A percentile compares a stretch with the other conserved stretches of the same genome.
Evolutionary conservation across 305 asterid species (phyloP).

Genomic region (Solanum hybrid): DNA sequence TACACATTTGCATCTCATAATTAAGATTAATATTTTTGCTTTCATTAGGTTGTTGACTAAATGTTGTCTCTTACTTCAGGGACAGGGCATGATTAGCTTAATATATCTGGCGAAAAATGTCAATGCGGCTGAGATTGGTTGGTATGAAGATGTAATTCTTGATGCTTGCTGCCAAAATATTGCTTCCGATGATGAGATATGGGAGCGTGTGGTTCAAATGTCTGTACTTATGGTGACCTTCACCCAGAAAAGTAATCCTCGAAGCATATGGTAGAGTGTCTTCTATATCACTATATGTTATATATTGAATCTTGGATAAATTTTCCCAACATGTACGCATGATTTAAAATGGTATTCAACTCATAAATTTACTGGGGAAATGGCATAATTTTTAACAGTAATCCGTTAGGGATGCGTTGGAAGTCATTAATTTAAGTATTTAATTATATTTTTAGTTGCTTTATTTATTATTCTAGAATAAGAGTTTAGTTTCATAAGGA

Average conservation of each 20-base stretch:
- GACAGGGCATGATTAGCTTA: slow-evolving; percentile 86
- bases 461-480: no score
- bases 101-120: slow-evolving; percentile 58
- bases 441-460: no score
- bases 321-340: neutral
- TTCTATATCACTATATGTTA: neutral
- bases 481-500: no score
- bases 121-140: slow-evolving; percentile 63
- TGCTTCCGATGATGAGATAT: slow-evolving; percentile 79
- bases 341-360: neutral
- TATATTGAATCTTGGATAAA: neutral
- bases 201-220: slow-evolving; percentile 78
- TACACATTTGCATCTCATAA: neutral
- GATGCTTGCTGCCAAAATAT: slow-evolving; percentile 92
- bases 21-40: neutral
- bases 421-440: no score
- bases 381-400: neutral
- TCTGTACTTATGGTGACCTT: slow-evolving; percentile 64
- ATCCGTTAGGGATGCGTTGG: neutral
- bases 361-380: neutral
- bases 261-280: slow-evolving; percentile 64
- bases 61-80: slow-evolving; percentile 31
- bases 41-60: neutral
- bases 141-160: slow-evolving; percentile 70
- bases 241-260: slow-evolving; percentile 72